phyloP scores from a whole-genome alignment of 768 basidiomycete species.

The Kockovaella imperatae region DNA sequence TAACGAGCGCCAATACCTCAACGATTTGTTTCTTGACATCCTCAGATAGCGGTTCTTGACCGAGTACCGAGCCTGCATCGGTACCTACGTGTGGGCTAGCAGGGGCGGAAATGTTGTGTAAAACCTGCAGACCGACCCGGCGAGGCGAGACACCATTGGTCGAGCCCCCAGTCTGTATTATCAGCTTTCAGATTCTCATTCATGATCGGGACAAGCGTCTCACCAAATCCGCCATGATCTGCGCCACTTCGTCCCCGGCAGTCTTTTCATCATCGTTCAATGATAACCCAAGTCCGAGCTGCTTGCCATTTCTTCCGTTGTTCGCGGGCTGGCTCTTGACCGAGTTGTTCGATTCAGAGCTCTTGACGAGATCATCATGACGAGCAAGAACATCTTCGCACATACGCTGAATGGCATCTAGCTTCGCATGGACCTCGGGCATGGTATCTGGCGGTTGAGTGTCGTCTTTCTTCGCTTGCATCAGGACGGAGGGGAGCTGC shows the following conservation, averaged over 20 bases:
- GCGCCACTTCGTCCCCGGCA: constrained; percentile 35
- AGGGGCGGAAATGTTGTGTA: constrained; percentile 22
- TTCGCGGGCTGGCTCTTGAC: neutral
- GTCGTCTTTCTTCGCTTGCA: neutral
- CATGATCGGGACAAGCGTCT: constrained; percentile 9
- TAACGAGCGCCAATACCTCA: constrained; percentile 34
- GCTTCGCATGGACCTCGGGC: constrained; percentile 26
- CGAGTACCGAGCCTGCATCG: neutral
- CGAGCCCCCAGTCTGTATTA: constrained; percentile 25
- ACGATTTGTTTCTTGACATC: constrained; percentile 5
- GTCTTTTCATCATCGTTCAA: constrained; percentile 22
- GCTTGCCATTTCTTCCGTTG: neutral
- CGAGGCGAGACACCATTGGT: constrained; percentile 22
- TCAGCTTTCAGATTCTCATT: neutral
- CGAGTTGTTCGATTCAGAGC: neutral
- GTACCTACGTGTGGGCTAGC: neutral
- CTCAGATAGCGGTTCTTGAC: neutral
- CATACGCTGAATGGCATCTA: constrained; percentile 30
- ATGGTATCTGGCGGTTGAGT: constrained; percentile 1
- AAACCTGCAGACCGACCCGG: constrained; percentile 26
- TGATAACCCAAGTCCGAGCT: neutral
- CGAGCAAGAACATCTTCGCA: constrained; percentile 27
- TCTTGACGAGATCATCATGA: neutral
- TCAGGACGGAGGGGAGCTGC: constrained; percentile 2
- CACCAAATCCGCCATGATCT: constrained; percentile 37